Percentiles rank a stretch among this genome's conserved stretches.
Conservation (phyloP, 2,329 filamentous ascomycete species). For the Aspergillus eucalypticola region DNA sequence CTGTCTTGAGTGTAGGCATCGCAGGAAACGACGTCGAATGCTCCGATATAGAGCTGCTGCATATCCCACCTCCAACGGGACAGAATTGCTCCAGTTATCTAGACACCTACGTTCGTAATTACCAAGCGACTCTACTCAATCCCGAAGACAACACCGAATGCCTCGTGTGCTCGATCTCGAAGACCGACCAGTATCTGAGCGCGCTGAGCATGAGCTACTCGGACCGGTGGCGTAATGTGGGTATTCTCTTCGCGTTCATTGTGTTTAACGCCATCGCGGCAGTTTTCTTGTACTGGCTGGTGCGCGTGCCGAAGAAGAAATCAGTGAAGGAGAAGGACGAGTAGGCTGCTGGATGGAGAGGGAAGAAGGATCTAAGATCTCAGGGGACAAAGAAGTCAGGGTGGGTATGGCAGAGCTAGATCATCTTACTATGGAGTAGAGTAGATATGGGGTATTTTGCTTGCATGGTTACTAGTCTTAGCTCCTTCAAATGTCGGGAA, state of each 20-base stretch:
- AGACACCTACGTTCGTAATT: conserved; percentile 53
- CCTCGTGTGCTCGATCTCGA: conserved; percentile 47
- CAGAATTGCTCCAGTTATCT: conserved; percentile 67
- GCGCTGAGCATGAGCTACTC: conserved; percentile 45
- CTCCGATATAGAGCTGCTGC: conserved; percentile 36
- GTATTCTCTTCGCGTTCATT: conserved; percentile 55
- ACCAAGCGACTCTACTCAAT: conserved; percentile 64
- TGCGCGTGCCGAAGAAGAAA: conserved; percentile 53
- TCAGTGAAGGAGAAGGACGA: conserved; percentile 45
- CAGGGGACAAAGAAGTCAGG: too few relatives aligned
- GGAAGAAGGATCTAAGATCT: background rate
- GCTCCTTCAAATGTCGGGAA: background rate
- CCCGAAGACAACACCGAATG: conserved; percentile 59
- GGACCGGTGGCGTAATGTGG: conserved; percentile 57
- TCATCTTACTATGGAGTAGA: background rate
- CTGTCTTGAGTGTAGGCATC: conserved; percentile 40
- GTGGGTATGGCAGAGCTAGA: background rate
- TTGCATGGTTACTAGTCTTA: background rate
- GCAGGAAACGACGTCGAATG: conserved; percentile 33
- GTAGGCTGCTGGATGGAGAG: conserved; percentile 7
- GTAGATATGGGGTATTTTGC: background rate
- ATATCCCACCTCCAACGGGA: conserved; percentile 54
- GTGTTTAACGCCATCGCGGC: conserved; percentile 54
- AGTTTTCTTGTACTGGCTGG: conserved; percentile 55
- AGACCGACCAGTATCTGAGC: conserved; percentile 56